Base-by-base conservation (phyloP, 2,329 filamentous ascomycete genomes). In the Cordyceps pruinosa region DNA sequence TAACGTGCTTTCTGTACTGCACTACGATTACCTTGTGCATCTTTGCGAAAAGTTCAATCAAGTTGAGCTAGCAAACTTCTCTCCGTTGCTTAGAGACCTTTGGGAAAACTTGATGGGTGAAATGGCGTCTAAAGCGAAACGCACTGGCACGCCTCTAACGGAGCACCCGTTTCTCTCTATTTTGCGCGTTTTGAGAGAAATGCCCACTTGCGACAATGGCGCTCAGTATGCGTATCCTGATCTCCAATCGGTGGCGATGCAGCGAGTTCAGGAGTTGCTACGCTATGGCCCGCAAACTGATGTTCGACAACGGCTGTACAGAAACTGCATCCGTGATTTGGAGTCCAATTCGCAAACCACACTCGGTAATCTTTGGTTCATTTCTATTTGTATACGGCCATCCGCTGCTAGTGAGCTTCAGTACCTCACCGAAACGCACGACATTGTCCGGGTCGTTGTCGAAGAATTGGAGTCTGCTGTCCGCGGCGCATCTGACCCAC, bases 361-460 rank as follows among this genome's bases (percentile, higher is more conserved):
- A 1, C 79, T 88, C 7, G 90, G 90, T 1, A 94, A 89, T 63
- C 78, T 92, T 21, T 87, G 84, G 66, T 85, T 85, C 17, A 73
- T 90, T 47, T 73, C 68, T 51, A 71, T 77, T 46, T 67, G 83
- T 19, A 72, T 81, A n/a, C 72, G 74, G 9, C 72, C 71, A 21
- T 71, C 77, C 37, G 66, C 79, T 37, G 64, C 65, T 3, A 72
- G 71, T 8, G 84, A 87, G 59, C 69, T 90, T 23, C 76, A 75
- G 28, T 69, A 73, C n/a, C 70, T 90, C 50, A 78, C 82, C 9
- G 71, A 76, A 7, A 77, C 86, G n/a, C 80, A 86, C 65, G 77
- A 83, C 60, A 69, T 90, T 48, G 80, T 84, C 1, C 73, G 72
- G 52, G 73, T 90, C 5, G 69, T 89, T 13, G 74, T 90, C 34